These are phyloP conservation scores for Erodium texanum DNA, from an alignment of 441 rosid species.

Conservation along the genomic window DNA sequence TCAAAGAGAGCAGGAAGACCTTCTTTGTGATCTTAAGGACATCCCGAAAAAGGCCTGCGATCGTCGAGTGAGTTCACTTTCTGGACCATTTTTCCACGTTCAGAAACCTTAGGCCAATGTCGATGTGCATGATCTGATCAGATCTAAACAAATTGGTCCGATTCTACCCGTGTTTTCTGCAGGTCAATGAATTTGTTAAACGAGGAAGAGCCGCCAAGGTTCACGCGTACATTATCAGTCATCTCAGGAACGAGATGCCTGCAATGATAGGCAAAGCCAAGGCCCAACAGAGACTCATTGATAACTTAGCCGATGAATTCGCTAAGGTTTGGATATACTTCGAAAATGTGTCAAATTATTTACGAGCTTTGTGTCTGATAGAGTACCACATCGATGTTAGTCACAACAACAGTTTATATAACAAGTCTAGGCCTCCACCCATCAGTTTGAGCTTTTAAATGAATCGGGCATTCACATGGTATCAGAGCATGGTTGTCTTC, in stretches of 20 bases:
- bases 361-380: too few species aligned
- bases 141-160: too few species aligned
- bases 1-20: slow-evolving; percentile 58
- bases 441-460: too few species aligned
- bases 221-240: slow-evolving; percentile 58
- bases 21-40: slow-evolving; percentile 39
- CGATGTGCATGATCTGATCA: too few species aligned
- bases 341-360: too few species aligned
- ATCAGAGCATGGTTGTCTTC: too few species aligned
- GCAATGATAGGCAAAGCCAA: slow-evolving; percentile 61
- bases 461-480: too few species aligned
- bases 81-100: neutral
- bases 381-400: too few species aligned
- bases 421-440: too few species aligned
- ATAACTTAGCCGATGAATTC: slow-evolving; percentile 50
- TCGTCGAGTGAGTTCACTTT: slow-evolving; percentile 30
- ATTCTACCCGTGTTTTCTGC: too few species aligned
- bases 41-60: slow-evolving; percentile 64
- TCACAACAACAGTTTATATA: too few species aligned
- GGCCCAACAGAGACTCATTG: slow-evolving; percentile 51
- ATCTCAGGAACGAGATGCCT: slow-evolving; percentile 69
- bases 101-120: too few species aligned
- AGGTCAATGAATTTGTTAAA: slow-evolving; percentile 64
- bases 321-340: slow-evolving; percentile 57
- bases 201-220: slow-evolving; percentile 64